Evolutionary conservation across 192 early-diverging fungal species (phyloP).

Genomic region (Entophlyctis luteolus): DNA sequence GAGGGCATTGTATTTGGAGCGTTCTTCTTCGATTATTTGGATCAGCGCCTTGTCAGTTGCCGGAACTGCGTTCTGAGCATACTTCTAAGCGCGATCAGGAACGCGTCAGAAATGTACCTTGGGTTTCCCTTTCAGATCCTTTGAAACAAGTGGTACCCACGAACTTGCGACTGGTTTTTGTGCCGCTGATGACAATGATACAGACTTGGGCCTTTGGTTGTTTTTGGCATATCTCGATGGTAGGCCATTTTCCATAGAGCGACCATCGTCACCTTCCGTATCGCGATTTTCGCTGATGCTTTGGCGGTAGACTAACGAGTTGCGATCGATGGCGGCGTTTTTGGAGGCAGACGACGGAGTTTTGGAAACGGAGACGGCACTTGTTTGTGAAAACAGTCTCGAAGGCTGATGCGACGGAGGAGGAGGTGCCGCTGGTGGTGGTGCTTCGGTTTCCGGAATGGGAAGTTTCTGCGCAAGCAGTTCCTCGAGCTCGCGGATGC

Average conservation of each 20-base stretch:
- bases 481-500: no score
- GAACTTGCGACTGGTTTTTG: not conserved
- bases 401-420: no score
- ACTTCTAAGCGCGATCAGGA: not conserved
- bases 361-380: not conserved
- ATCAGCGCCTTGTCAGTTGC: constrained; percentile 45
- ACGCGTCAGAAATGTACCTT: not conserved
- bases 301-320: not conserved
- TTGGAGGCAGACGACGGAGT: not conserved
- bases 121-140: constrained; percentile 26
- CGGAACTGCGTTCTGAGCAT: constrained; percentile 22
- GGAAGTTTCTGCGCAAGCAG: no score
- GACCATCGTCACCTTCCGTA: no score
- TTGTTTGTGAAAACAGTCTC: not conserved
- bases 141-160: constrained; percentile 21
- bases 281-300: no score
- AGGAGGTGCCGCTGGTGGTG: no score
- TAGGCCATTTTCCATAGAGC: not conserved
- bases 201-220: not conserved
- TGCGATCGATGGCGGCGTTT: not conserved
- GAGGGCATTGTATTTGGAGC: constrained; percentile 35
- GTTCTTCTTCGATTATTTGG: constrained; percentile 47
- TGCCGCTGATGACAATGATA: not conserved
- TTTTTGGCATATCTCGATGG: not conserved
- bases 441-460: no score